Percentiles rank a stretch among this genome's conserved stretches.
phyloP scores from a whole-genome alignment of 2,329 filamentous ascomycete genomes.

The Mycosphaerelloides madeirae region DNA sequence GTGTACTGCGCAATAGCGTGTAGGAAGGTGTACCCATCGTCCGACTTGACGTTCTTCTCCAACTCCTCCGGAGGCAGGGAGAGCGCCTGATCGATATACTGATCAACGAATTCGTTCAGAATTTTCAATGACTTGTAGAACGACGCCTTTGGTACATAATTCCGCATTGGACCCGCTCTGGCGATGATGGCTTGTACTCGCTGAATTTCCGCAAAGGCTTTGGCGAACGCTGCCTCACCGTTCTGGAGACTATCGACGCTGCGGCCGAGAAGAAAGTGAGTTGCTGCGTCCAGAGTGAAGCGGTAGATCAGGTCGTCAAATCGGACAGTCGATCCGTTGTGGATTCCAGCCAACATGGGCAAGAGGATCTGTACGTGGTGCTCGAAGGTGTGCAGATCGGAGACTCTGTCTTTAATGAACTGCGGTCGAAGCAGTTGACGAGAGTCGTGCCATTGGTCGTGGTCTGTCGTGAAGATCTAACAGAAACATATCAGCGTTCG shows the following conservation, averaged over 20 bases:
- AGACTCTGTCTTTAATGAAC: conserved; percentile 79
- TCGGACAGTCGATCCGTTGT: conserved; percentile 53
- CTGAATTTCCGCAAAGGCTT: conserved; percentile 76
- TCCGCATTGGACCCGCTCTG: conserved; percentile 59
- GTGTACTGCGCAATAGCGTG: conserved; percentile 81
- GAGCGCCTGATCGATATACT: conserved; percentile 71
- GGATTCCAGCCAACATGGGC: conserved; percentile 49
- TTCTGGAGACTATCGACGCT: conserved; percentile 61
- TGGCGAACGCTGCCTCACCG: conserved; percentile 64
- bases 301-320: conserved; percentile 75
- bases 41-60: conserved; percentile 65
- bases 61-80: conserved; percentile 66
- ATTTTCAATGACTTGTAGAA: conserved; percentile 62
- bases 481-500: conserved; percentile 27
- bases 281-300: conserved; percentile 79
- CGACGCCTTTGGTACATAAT: conserved; percentile 57
- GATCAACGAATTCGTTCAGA: conserved; percentile 71
- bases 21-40: conserved; percentile 74
- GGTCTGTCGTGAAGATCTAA: conserved; percentile 65
- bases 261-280: conserved; percentile 77
- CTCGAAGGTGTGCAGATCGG: conserved; percentile 77
- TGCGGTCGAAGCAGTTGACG: conserved; percentile 80
- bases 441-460: conserved; percentile 70
- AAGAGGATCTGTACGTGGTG: conserved; percentile 71
- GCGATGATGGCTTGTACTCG: conserved; percentile 64